These are phyloP conservation scores for Rutidosis leptorrhynchoides DNA, from an alignment of 129 eudicot genomes.

Conservation along the genomic window DNA sequence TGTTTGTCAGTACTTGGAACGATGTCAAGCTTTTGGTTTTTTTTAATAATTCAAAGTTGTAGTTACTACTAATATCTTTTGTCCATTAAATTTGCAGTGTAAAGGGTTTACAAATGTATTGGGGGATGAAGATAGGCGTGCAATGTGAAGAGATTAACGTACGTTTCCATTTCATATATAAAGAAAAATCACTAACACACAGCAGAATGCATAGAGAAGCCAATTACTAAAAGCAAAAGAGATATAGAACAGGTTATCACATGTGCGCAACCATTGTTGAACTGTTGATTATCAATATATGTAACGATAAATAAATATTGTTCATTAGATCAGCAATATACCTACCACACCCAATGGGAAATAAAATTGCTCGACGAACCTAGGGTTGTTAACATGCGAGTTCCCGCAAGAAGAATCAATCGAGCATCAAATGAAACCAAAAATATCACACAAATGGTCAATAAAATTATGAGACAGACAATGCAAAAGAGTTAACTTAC, in stretches of 20 bases:
- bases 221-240: constrained; percentile 11
- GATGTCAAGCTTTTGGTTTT: not conserved
- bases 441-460: not conserved
- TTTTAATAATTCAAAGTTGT: not conserved
- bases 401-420: not conserved
- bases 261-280: constrained; percentile 12
- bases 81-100: constrained; percentile 20
- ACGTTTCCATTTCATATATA: constrained; percentile 3
- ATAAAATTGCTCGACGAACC: not conserved
- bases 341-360: not conserved
- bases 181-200: constrained; percentile 6
- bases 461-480: not conserved
- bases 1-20: not conserved
- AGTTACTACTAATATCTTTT: not conserved
- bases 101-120: not conserved
- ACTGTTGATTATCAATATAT: constrained; percentile 13
- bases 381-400: not conserved
- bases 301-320: constrained; percentile 18
- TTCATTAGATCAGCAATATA: not conserved
- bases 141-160: not conserved
- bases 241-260: not conserved
- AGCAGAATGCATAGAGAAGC: constrained; percentile 16
- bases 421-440: not conserved
- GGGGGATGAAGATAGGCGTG: constrained; percentile 14
- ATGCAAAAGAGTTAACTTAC: not conserved